phyloP scores from a whole-genome alignment of 1,284 basidiomycete species.

The Austroboletus olivaceoglutinosus region DNA sequence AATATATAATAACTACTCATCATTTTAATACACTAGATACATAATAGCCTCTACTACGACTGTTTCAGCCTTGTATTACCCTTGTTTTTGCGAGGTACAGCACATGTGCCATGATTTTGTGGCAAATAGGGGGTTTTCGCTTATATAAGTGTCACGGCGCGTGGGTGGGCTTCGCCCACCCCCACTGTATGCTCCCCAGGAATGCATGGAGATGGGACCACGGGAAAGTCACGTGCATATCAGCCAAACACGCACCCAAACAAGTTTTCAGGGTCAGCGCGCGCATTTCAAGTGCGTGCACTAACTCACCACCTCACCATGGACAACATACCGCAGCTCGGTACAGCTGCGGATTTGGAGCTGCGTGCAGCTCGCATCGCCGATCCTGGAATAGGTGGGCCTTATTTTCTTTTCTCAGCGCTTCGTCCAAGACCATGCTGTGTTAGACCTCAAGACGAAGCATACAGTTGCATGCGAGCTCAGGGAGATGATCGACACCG shows the following conservation, averaged over 20 bases:
- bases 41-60: no score
- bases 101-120: no score
- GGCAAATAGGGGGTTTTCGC: no score
- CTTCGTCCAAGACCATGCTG: slow-evolving; percentile 1
- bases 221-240: slow-evolving; percentile 31
- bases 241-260: slow-evolving; percentile 32
- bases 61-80: no score
- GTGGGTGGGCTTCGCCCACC: no score
- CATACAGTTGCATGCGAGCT: slow-evolving; percentile 75
- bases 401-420: not conserved
- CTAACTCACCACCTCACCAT: slow-evolving; percentile 26
- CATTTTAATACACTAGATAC: no score
- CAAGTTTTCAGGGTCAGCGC: slow-evolving; percentile 32
- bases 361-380: slow-evolving; percentile 66
- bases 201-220: no score
- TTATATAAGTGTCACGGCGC: no score
- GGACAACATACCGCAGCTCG: slow-evolving; percentile 45
- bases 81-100: no score
- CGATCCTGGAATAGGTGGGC: slow-evolving; percentile 66
- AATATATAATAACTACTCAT: no score
- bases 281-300: not conserved
- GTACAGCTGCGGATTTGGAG: slow-evolving; percentile 62
- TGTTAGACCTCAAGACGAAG: slow-evolving; percentile 67
- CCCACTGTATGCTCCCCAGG: no score
- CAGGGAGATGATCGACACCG: slow-evolving; percentile 83